Evolutionary conservation across 495 filamentous ascomycete species (phyloP), one percentile per base, ranked within the genome.

Genomic region (Penicillium salamii): DNA sequence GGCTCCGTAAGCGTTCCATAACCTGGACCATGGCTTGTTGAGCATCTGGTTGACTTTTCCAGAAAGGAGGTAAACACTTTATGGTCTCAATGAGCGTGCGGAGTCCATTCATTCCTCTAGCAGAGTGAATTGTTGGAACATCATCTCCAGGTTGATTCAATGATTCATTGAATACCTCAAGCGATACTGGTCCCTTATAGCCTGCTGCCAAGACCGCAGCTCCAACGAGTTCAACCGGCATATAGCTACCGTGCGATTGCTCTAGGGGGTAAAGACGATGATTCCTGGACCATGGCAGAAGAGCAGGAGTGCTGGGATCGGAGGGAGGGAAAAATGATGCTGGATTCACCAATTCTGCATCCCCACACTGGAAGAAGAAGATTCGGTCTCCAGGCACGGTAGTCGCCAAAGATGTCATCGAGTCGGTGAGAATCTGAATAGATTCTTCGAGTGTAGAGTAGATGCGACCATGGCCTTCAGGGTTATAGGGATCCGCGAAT

Each of bases 361-460:
- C 85, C 3, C 72, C 79, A 41, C 86, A 83, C 60, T 88, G 84
- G n/a, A 86, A 66, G n/a, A 88, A 74, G 54, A 78, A 86, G 42
- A 88, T 87, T 49, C 83, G 83, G 26, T 85, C 81, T 0, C 72
- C 69, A 2, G 82, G 80, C 2, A 88, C 67, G 0, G 77, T 79
- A 4, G 45, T 54, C 1, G 63, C 69, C 7, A 88, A 72, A 4
- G 75, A 66, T 1, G 63, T 50, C 13, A 87, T 59, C 0, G 66
- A 69, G 9, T 23, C 36, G 2, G 50, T 41, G n/a, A 69, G 39
- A 0, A 64, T 42, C 1, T 61, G 48, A 0, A 59, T 24, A 5
- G 66, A 65, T 21, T 65, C 61, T 23, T 58, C 49, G 2, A 61
- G 8, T 1, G 57, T 63, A 1, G 56, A 14, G 28, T 62, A 59